Evolutionary conservation across 768 basidiomycete species (phyloP), one percentile per base, ranked within the genome.

Genomic region (Pilatotrama ljubarskyi): DNA sequence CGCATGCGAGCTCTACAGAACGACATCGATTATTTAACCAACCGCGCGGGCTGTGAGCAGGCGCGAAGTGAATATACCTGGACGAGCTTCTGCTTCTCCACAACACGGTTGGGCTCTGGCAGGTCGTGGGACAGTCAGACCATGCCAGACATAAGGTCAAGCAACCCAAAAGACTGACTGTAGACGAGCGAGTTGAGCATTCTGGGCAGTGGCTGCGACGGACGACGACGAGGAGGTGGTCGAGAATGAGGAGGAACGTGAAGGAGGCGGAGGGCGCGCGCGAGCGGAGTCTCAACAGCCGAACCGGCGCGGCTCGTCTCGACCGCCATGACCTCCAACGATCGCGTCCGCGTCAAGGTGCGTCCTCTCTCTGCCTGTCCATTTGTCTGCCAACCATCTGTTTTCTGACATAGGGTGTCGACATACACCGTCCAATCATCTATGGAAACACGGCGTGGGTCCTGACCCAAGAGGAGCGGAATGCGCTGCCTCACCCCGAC

Each of bases 391-490:
- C 29, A 66, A 67, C 29, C 51, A 29, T 42, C 26, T 48, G 15
- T 18, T 42, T 22, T 10, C 5, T 24, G 10, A 35, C 37, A 3
- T 66, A 96, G 93, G 95, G 94, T 36, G 77, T 95, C 41, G 90
- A 84, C 64, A 91, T 98, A 51, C 86, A 85, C 71, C 82, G 97
- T 49, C 93, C 95, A 1, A 85, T 99, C 65, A 91, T 98, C 61
- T 98, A 98, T 76, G 97, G 97, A 48, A 98, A 98, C 72, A 91
- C 89, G 13, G 93, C 96, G 32, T 80, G 83, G 0, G 84, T 93
- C 55, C 73, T 99, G 61, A 87, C 84, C 0, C 76, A 82, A 15
- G 84, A 86, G 66, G 95, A 97, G 71, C 82, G 85, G 54, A 83
- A 85, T 63, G 62, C 72, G 15, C 75, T 81, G 4, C 69, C 77